Conservation (phyloP, 169 alveolate species). For the Plasmodium cynomolgi region DNA sequence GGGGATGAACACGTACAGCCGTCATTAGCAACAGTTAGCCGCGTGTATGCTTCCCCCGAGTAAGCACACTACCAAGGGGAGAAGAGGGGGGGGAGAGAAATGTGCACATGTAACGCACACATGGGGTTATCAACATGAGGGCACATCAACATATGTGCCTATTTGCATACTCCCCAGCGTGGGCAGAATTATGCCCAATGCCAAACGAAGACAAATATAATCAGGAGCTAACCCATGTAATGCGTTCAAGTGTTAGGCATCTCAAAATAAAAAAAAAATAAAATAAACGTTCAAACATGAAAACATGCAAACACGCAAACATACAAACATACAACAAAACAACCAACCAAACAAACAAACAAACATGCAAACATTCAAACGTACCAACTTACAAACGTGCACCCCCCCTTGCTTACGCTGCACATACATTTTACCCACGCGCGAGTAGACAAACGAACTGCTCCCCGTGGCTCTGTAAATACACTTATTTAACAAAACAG, state of each 20-base stretch:
- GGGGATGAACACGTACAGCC: background rate
- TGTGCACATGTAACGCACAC: background rate
- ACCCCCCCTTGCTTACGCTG: background rate
- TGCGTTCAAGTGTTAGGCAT: background rate
- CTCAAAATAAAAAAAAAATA: background rate
- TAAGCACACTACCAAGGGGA: background rate
- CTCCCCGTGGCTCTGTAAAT: background rate
- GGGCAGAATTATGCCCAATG: background rate
- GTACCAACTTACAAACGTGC: background rate
- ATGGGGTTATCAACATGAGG: background rate
- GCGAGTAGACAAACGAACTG: background rate
- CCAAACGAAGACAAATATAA: background rate
- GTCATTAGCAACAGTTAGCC: background rate
- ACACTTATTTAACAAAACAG: background rate
- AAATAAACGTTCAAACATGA: background rate
- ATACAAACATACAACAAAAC: background rate
- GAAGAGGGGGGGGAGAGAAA: background rate
- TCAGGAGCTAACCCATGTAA: background rate
- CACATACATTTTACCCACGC: background rate
- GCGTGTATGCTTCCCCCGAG: background rate
- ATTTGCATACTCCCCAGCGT: background rate
- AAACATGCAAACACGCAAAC: background rate
- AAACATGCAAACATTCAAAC: background rate
- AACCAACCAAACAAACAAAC: background rate
- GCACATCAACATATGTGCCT: background rate